These are phyloP conservation scores for Hydnum rufescens DNA, from an alignment of 768 basidiomycete species.

Conservation along the genomic window DNA sequence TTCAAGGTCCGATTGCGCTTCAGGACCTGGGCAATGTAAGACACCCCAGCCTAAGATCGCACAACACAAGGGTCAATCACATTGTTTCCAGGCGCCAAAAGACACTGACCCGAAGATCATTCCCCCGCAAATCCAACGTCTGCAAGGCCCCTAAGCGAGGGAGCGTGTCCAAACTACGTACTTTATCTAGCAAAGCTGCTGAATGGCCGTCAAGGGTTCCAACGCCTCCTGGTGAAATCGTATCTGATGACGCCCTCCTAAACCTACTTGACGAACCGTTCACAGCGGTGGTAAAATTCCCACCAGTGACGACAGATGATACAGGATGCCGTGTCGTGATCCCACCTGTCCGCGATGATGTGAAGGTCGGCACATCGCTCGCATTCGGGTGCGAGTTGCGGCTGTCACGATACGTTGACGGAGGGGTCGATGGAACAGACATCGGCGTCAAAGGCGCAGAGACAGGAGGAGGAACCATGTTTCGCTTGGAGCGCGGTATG, in stretches of 20 bases:
- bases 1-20: conserved; percentile 92
- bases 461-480: conserved; percentile 1
- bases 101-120: conserved; percentile 63
- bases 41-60: conserved; percentile 40
- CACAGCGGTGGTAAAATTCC: not conserved
- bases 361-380: conserved; percentile 40
- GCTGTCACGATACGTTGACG: conserved; percentile 1
- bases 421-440: not conserved
- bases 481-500: conserved; percentile 34
- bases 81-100: not conserved
- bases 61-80: not conserved
- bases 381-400: conserved; percentile 1
- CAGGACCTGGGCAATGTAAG: conserved; percentile 83
- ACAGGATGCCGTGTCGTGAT: conserved; percentile 28
- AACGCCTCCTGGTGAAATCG: no score
- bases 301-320: not conserved
- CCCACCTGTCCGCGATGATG: conserved; percentile 30
- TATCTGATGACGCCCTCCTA: no score
- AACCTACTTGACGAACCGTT: not conserved
- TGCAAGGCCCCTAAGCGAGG: conserved; percentile 69
- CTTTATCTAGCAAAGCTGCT: conserved; percentile 66
- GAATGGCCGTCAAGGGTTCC: conserved; percentile 11
- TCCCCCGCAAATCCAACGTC: conserved; percentile 80
- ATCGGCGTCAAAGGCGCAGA: not conserved
- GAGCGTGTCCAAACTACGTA: conserved; percentile 71